Evolutionary conservation across 768 basidiomycete genomes (phyloP).

Genomic region (Lyophyllum decastes): DNA sequence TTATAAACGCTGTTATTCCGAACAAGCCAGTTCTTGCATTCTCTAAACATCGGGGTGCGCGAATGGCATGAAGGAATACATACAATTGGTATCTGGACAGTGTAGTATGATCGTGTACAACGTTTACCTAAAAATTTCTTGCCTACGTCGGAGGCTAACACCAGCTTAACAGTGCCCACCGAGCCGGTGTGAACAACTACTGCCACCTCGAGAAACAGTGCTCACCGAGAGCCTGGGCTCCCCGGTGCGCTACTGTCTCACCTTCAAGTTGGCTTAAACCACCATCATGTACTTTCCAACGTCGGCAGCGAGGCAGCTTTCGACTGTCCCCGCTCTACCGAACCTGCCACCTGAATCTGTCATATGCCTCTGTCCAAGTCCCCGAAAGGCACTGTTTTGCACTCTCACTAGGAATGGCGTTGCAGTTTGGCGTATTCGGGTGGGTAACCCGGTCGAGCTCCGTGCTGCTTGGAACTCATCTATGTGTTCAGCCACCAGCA

Average conservation of each 20-base stretch:
- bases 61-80: too few species aligned
- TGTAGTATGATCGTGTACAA: too few species aligned
- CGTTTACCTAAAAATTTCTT: not conserved
- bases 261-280: slow-evolving; percentile 4
- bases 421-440: slow-evolving; percentile 81
- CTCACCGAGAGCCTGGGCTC: not conserved
- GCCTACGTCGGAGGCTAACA: not conserved
- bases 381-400: slow-evolving; percentile 78
- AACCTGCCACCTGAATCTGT: slow-evolving; percentile 59
- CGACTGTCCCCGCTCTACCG: slow-evolving; percentile 68
- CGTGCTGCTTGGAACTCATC: not conserved
- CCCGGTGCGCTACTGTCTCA: not conserved
- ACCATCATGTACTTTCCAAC: slow-evolving; percentile 82
- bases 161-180: not conserved
- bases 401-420: slow-evolving; percentile 71
- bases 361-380: slow-evolving; percentile 61
- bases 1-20: not conserved
- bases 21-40: not conserved
- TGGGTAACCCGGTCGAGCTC: slow-evolving; percentile 34
- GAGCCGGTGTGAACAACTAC: slow-evolving; percentile 9
- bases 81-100: too few species aligned
- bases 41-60: not conserved
- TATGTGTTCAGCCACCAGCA: slow-evolving; percentile 58
- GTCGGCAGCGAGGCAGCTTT: slow-evolving; percentile 72
- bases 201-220: not conserved